phyloP scores from a whole-genome alignment of 129 eudicot species.

The Tanacetum coccineum region DNA sequence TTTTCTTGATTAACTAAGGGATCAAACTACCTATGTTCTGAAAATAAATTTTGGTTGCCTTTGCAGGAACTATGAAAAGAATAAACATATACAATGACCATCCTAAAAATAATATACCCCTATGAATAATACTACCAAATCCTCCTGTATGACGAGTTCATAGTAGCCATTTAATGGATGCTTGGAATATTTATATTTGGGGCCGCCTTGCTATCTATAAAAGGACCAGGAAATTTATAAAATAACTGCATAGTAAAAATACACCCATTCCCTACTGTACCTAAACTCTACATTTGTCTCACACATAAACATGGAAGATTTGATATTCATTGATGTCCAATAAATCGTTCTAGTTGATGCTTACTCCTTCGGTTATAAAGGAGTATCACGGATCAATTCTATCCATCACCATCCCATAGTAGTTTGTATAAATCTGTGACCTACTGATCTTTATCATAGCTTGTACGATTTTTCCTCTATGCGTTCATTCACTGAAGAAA shows the following conservation, averaged over 20 bases:
- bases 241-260: conserved; percentile 19
- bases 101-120: conserved; percentile 11
- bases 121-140: conserved; percentile 33
- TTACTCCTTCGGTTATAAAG: too few relatives aligned
- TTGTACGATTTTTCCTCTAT: too few relatives aligned
- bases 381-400: too few relatives aligned
- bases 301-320: background rate
- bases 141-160: conserved; percentile 14
- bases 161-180: conserved; percentile 31
- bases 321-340: background rate
- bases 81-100: conserved; percentile 12
- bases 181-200: conserved; percentile 29
- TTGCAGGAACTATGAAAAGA: background rate
- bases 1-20: background rate
- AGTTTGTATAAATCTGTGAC: too few relatives aligned
- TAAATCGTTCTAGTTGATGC: background rate
- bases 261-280: conserved; percentile 21
- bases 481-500: background rate
- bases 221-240: conserved; percentile 30
- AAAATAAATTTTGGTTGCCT: background rate
- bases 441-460: too few relatives aligned
- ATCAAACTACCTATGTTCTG: background rate
- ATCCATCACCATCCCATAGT: too few relatives aligned
- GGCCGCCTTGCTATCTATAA: conserved; percentile 31
- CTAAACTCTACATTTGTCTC: conserved; percentile 16